Evolutionary conservation across 169 alveolate species (phyloP), one percentile per base, ranked within the genome.

Genomic region (Babesia bigemina): DNA sequence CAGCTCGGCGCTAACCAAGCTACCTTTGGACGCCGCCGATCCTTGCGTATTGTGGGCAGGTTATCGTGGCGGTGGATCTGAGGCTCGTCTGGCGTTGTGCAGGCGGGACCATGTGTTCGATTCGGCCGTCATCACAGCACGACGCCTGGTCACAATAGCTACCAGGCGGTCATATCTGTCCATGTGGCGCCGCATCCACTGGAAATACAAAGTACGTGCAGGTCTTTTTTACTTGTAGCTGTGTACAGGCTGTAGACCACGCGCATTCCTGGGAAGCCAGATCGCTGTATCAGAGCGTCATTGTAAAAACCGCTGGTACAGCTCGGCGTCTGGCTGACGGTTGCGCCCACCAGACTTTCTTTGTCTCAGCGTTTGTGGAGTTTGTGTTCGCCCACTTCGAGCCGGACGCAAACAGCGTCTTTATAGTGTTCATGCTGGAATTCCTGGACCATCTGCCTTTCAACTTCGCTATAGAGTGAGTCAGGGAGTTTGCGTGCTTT

Each of bases 351-450:
- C 63, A 36, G 42, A 59, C 24, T 29, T 55, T 78, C 49, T 78
- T 78, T 21, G 52, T 78, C 17, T 78, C 87, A 0, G 76, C 69
- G 42, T 78, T 78, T 69, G 87, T 78, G 36, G 81, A 78, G 60
- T 78, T 58, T 21, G 65, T 78, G 24, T 78, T 78, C 39, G 79
- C 75, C 33, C 74, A 69, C 66, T 78, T 66, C 74, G 57, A 50
- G 13, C 75, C 87, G 11, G 55, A 52, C 17, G 66, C 56, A 4
- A 52, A 61, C 17, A 60, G 61, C 22, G n/a, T 78, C 47, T 78
- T 78, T 42, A 17, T 61, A 1, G 60, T 70, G 4, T 13, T 78
- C 12, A 53, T 78, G 52, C 63, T 78, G 50, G 65, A 67, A 14
- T 26, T 44, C 12, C 16, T 66, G 39, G 49, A 52, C 8, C 79